Evolutionary conservation across 75 land plant species (phyloP).

Genomic region (Sequoiadendron giganteum): DNA sequence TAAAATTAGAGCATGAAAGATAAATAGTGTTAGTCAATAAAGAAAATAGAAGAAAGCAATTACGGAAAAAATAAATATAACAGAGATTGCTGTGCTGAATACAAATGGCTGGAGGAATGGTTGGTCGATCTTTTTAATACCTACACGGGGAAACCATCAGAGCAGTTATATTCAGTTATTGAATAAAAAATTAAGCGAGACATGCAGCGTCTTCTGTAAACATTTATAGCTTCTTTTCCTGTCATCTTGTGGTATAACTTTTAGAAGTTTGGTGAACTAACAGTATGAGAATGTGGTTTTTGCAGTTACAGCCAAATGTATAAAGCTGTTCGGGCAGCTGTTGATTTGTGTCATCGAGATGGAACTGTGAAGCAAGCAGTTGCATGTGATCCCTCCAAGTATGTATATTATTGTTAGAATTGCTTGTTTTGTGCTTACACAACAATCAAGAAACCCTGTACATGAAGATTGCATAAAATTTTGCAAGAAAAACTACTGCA

Average conservation of each 20-base stretch:
- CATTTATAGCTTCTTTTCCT: not conserved
- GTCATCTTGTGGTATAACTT: not conserved
- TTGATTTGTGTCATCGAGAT: slow-evolving; percentile 97
- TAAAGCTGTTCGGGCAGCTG: slow-evolving; percentile 93
- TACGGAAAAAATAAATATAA: too few relatives aligned
- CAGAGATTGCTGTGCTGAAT: too few relatives aligned
- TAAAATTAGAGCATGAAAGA: not conserved
- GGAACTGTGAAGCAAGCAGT: slow-evolving; percentile 97
- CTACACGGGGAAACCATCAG: not conserved
- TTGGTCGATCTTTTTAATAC: not conserved
- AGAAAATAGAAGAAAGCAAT: too few relatives aligned
- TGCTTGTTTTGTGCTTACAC: not conserved
- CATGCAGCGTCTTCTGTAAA: not conserved
- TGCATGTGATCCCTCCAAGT: slow-evolving; percentile 84
- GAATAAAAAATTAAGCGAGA: not conserved
- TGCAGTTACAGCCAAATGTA: slow-evolving; percentile 83
- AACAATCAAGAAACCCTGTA: not conserved
- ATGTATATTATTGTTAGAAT: slow-evolving; percentile 12
- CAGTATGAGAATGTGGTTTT: not conserved
- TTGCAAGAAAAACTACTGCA: not conserved
- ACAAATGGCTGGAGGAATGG: not conserved
- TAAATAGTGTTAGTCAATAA: not conserved
- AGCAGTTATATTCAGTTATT: not conserved
- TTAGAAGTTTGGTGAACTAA: not conserved
- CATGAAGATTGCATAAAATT: not conserved